Percentiles rank a stretch among this genome's conserved stretches.
Evolutionary conservation across 805 yeast genomes (phyloP).

Genomic region (Wickerhamomyces canadensis): DNA sequence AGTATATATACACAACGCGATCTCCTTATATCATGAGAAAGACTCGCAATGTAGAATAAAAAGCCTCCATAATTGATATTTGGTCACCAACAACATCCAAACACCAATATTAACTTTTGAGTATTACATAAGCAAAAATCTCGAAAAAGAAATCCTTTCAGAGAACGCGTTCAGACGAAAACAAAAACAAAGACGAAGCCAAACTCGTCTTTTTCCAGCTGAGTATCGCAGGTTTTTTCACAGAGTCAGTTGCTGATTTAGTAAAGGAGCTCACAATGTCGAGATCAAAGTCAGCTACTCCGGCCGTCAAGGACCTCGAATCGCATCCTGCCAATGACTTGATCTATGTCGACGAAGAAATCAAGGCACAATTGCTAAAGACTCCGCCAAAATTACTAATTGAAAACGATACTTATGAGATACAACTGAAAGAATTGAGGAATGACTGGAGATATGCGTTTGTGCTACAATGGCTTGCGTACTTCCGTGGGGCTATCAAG

Average conservation of each 20-base stretch:
- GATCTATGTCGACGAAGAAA: conserved; percentile 27
- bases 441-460: conserved; percentile 32
- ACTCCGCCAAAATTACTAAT: conserved; percentile 34
- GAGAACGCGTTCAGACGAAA: no score
- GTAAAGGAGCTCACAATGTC: conserved; percentile 11
- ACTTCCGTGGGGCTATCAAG: conserved; percentile 46
- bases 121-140: background rate
- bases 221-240: no score
- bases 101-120: no score
- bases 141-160: no score
- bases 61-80: no score
- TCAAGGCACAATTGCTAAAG: conserved; percentile 29
- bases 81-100: no score
- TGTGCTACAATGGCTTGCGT: conserved; percentile 50
- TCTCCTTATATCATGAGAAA: no score
- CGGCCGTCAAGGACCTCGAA: conserved; percentile 4
- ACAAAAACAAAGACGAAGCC: no score
- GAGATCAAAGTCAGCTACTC: conserved; percentile 17
- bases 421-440: conserved; percentile 28
- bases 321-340: conserved; percentile 25
- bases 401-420: conserved; percentile 32
- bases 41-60: no score
- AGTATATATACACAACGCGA: no score
- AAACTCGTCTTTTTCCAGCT: no score
- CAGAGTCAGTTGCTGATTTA: no score